Conservation (phyloP, 164 flowering plant genomes). For the Akebia trifoliata region DNA sequence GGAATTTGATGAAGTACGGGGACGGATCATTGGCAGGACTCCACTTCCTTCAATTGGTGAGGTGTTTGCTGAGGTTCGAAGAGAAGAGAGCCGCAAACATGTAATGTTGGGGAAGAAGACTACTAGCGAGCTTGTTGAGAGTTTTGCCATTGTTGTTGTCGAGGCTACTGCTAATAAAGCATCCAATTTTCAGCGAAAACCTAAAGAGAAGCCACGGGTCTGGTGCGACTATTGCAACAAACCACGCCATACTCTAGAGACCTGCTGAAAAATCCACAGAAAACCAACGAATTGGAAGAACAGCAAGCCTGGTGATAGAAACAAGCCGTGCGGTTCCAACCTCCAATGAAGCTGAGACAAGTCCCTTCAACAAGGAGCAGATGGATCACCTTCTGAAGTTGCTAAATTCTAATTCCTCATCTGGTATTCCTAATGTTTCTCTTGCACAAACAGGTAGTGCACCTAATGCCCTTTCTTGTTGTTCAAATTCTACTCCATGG, state of each 20-base stretch:
- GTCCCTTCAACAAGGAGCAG: background rate
- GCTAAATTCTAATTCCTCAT: too few species aligned
- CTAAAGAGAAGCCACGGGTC: background rate
- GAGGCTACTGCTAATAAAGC: too few species aligned
- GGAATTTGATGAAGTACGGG: slow-evolving; percentile 9
- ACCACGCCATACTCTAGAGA: slow-evolving; percentile 8
- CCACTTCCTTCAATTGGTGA: slow-evolving; percentile 7
- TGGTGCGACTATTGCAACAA: slow-evolving; percentile 12
- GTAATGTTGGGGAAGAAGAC: background rate
- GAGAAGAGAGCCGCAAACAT: background rate
- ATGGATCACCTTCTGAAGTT: too few species aligned
- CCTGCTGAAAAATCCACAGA: slow-evolving; percentile 7
- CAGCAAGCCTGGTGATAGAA: background rate
- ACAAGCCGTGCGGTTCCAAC: background rate
- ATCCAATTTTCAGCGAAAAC: too few species aligned
- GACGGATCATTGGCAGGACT: background rate
- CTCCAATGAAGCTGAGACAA: too few species aligned
- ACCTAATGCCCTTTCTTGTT: background rate
- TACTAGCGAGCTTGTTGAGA: background rate
- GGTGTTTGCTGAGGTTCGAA: background rate
- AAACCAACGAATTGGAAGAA: slow-evolving; percentile 13
- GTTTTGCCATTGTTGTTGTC: background rate
- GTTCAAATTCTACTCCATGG: too few species aligned
- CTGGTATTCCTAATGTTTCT: too few species aligned
- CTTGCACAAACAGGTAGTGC: too few species aligned